Percentiles rank a stretch among this genome's conserved stretches.
Evolutionary conservation across 176 grass and related monocot genomes (phyloP).

Genomic region (Panicum miliaceum): DNA sequence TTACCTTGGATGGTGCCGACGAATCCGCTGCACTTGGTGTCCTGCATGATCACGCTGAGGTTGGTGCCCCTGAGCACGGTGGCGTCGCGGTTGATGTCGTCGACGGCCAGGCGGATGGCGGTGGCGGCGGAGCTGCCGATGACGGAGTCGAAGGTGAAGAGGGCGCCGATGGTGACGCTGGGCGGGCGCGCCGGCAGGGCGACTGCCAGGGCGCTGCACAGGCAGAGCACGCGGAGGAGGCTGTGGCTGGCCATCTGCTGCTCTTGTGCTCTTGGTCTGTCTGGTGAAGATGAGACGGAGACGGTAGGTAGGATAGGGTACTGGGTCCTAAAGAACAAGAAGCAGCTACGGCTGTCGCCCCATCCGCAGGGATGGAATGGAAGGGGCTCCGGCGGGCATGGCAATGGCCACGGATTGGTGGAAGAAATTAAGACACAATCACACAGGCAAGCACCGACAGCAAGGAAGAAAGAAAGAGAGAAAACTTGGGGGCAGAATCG

Average conservation of each 20-base stretch:
- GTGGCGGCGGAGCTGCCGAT: slow-evolving; percentile 69
- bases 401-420: neutral
- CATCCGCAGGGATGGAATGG: neutral
- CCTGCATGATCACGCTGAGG: slow-evolving; percentile 58
- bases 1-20: slow-evolving; percentile 74
- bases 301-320: too few relatives aligned
- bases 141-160: slow-evolving; percentile 79
- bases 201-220: neutral
- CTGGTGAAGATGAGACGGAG: too few relatives aligned
- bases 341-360: too few relatives aligned
- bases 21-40: slow-evolving; percentile 92
- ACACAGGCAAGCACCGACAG: too few relatives aligned
- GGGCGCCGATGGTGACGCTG: slow-evolving; percentile 71
- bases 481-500: too few relatives aligned
- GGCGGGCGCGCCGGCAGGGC: slow-evolving; percentile 30
- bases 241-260: too few relatives aligned
- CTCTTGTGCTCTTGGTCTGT: too few relatives aligned
- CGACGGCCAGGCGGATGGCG: slow-evolving; percentile 78
- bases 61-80: slow-evolving; percentile 56
- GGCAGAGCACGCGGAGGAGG: slow-evolving; percentile 30
- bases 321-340: neutral
- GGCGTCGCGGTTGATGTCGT: slow-evolving; percentile 70
- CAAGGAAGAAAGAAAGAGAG: neutral
- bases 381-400: neutral
- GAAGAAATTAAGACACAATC: neutral